Evolutionary conservation across 73 alveolate genomes (phyloP).

Genomic region (Tetrahymena borealis): DNA sequence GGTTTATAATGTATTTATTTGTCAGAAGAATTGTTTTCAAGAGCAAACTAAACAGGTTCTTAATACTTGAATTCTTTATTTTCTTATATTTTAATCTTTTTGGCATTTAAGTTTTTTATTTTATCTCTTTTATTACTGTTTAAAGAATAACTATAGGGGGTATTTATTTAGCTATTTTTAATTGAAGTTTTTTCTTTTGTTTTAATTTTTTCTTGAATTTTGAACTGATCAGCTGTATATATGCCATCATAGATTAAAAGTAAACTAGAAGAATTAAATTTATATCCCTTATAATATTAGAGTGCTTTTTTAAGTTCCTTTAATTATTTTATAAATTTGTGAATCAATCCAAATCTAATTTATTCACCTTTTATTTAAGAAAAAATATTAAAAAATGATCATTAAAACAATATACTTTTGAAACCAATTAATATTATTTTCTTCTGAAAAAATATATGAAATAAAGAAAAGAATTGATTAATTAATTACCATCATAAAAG

Average conservation of each 20-base stretch:
- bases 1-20: neutral
- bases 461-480: too few species aligned
- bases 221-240: neutral
- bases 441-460: too few species aligned
- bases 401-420: neutral
- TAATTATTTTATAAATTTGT: neutral
- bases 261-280: neutral
- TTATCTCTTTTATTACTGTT: neutral
- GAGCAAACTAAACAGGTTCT: neutral
- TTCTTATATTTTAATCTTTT: neutral
- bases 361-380: neutral
- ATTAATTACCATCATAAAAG: neutral
- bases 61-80: neutral
- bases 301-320: neutral
- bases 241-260: neutral
- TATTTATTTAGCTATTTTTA: neutral
- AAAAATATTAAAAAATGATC: too few species aligned
- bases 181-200: neutral
- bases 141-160: neutral
- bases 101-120: neutral
- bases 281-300: neutral
- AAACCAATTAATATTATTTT: too few species aligned
- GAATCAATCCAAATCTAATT: neutral
- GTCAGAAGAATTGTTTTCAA: neutral
- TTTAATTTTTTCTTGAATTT: neutral